Base-by-base conservation (phyloP, 2,329 filamentous ascomycete species). In the Neocucurbitaria cava region DNA sequence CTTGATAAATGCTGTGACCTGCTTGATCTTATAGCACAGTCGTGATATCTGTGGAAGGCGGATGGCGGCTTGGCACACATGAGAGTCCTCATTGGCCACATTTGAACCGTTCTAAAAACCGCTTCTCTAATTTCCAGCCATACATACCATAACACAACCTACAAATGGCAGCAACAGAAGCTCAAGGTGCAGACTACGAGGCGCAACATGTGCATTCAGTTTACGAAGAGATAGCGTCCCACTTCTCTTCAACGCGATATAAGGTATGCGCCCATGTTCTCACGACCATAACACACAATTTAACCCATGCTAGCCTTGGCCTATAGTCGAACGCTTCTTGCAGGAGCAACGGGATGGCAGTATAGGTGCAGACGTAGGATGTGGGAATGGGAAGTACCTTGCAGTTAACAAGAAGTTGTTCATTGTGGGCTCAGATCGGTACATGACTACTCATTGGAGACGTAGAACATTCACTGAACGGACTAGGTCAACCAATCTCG, bases 301-400 rank as follows among this genome's bases (percentile, higher is more conserved):
- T 64, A 65, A 61, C 66, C 65, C 41, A 61, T 50, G 31, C 28
- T 58, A 89, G 86, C 92, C 95, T 57, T 99, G 95, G 95, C 95
- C 95, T 20, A 89, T 96, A 65, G 90, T 98, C 51, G 86, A 92
- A 59, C 81, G 81, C 31, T 98, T 97, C 74, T 84, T 98, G 31
- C 78, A 81, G 45, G 79, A 80, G 28, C 84, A 90, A 43, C 72
- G 82, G 0, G 78, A 87, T 11, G 94, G 93, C 23, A 85, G 90
- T 45, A 78, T 98, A 51, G 95, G 95, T 9, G 82, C 96, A 28
- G 95, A 99, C 76, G 83, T 98, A 52, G 95, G 95, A 56, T 98
- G 95, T 77, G 95, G 95, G 55, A 99, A 99, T 78, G 95, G 95
- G 64, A 98, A 98, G 81, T 97, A 98, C 75, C 81, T 98, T 56